phyloP scores from a whole-genome alignment of 352 stramenopile species.

The Globisporangium perplexum region DNA sequence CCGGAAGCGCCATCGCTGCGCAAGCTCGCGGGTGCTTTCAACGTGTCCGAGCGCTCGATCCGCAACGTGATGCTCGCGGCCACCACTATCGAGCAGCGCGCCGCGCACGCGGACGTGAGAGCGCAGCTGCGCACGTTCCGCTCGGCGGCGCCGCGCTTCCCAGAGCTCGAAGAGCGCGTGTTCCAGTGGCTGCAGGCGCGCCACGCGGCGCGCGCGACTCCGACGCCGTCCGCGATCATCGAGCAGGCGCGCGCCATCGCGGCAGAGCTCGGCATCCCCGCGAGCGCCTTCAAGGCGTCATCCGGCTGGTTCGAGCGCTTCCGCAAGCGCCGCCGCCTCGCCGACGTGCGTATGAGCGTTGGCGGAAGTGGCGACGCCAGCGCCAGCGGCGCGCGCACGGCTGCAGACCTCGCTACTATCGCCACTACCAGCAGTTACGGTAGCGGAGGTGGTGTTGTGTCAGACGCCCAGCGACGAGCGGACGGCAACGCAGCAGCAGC shows the following conservation, averaged over 20 bases:
- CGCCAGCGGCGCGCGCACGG: neutral
- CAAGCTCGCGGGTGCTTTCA: conserved; percentile 12
- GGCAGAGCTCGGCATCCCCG: conserved; percentile 8
- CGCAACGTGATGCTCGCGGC: conserved; percentile 12
- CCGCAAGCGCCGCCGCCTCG: conserved; percentile 7
- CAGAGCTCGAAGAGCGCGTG: conserved; percentile 9
- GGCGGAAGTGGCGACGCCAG: conserved; percentile 3
- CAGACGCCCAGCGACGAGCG: neutral
- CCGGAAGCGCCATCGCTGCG: conserved; percentile 15
- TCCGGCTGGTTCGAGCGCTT: conserved; percentile 14
- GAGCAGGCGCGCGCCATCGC: conserved; percentile 10
- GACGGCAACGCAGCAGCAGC: neutral
- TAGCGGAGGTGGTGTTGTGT: neutral
- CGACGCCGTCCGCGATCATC: conserved; percentile 9
- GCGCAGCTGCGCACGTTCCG: conserved; percentile 12
- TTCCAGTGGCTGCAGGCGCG: conserved; percentile 10
- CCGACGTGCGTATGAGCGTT: conserved; percentile 10
- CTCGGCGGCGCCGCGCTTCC: conserved; percentile 8
- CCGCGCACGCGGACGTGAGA: conserved; percentile 8
- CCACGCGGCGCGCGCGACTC: conserved; percentile 5
- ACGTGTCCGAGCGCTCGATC: conserved; percentile 14
- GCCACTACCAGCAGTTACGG: neutral
- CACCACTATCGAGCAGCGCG: conserved; percentile 12
- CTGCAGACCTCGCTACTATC: neutral
- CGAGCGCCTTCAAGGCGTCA: conserved; percentile 10